Evolutionary conservation across 441 rosid species (phyloP), one percentile per base, ranked within the genome.

Genomic region (Macaranga tanarius): DNA sequence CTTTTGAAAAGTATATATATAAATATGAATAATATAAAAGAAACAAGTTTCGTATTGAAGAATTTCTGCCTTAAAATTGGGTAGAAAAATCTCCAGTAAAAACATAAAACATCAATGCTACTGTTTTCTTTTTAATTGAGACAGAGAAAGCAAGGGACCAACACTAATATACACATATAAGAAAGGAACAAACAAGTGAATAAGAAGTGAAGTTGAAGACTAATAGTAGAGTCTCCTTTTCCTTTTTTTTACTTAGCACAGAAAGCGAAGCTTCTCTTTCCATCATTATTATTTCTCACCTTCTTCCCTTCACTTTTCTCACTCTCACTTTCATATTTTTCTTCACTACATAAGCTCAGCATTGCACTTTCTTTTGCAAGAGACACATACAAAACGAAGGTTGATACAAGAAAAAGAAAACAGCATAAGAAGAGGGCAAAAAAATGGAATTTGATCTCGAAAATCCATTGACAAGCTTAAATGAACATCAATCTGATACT

Each of bases 371-470:
- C 57, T 22, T 44, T 11, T 38, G 3, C 42, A 57, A 12, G 0
- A 23, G 10, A 55, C 62, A 23, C 22, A 8, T 10, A 44, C 55
- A 65, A 5, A 28, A 28, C 51, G 22, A 25, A 56, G 10, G 11
- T 20, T 4, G 20, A 62, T 6, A 20, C 52, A 1, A 67, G 42
- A 48, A 62, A 4, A 23, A 22, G n/a, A 70, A 31, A 55, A 28
- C 13, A 10, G 45, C 47, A n/a, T 3, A 13, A 42, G 56, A 5
- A 55, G 31, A 7, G 22, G 48, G 11, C 9, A 38, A 60, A 65
- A 10, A 65, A 40, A 89, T 89, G 94, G 94, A 87, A 55, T 84
- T 87, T 57, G 86, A 85, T 77, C 89, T 89, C 58, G 90, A 89
- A 76, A 84, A 86, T 70, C 87, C 90, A 15, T 79, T 84, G 1